Base-by-base conservation (phyloP, 805 yeast genomes). In the Starmera pachycereana region DNA sequence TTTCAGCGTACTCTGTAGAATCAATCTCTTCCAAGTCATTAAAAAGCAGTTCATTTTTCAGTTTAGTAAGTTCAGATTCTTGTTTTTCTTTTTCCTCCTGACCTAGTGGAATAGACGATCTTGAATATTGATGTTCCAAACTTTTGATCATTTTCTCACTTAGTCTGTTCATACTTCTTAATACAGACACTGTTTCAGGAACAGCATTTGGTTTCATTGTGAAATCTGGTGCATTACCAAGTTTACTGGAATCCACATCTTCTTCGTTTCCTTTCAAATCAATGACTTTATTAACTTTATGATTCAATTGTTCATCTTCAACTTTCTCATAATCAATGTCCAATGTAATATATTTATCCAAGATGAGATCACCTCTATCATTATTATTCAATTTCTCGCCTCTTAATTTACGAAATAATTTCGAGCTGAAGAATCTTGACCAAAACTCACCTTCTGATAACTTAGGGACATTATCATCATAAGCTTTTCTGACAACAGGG, bases 371-470 rank as follows among this genome's bases (percentile, higher is more conserved):
- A 39, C 92, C 88, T 46, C 95, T 71, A 46, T 85, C 86, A 54
- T 76, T 81, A 3, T 73, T 61, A 52, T 79, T 76, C 39, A 87
- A 73, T 47, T 78, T 79, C 54, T 92, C 97, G 43, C 98, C 98
- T 56, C 96, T 72, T 29, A 92, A 65, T 51, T 88, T 76, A 48
- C 96, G 70, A 54, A 89, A 92, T 44, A 92, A 64, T 51, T 87
- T 82, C 0, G 97, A 88, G 52, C 86, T 80, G 68, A 92, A 92
- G 53, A 92, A 92, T 45, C 97, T 67, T 10, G 95, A 86, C 98
- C 98, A 92, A 52, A 92, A 92, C 54, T 84, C 95, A 33, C 90
- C 89, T 57, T 92, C 97, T 37, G 76, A 72, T 39, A 92, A 69
- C 45, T 81, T 79, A 1, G 97, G 98, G 5, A 92, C 98, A 42